These are phyloP conservation scores for Amaranthus palmeri DNA, from an alignment of 148 eudicot species.

Conservation along the genomic window DNA sequence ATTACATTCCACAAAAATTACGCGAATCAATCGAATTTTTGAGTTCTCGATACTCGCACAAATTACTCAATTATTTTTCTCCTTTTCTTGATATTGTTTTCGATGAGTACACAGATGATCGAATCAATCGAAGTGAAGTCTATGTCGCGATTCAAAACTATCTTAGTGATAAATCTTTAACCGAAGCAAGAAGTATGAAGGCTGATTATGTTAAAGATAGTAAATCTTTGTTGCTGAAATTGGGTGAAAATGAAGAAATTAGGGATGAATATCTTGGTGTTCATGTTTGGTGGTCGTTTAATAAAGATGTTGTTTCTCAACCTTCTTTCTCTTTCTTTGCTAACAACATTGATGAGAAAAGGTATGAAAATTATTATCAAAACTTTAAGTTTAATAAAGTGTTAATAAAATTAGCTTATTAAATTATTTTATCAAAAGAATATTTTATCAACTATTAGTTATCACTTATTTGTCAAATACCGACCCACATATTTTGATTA, in stretches of 20 bases:
- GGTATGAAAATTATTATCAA: slow-evolving; percentile 1
- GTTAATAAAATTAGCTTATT: too few relatives aligned
- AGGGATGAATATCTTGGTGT: slow-evolving; percentile 34
- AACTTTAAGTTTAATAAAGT: too few relatives aligned
- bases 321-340: background rate
- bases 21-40: slow-evolving; percentile 22
- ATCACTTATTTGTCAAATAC: too few relatives aligned
- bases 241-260: slow-evolving; percentile 43
- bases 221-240: slow-evolving; percentile 30
- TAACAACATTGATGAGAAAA: slow-evolving; percentile 20
- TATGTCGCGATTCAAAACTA: slow-evolving; percentile 34
- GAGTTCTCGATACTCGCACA: slow-evolving; percentile 12
- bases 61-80: slow-evolving; percentile 13
- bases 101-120: slow-evolving; percentile 26
- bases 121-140: slow-evolving; percentile 29
- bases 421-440: too few relatives aligned
- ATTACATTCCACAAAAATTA: slow-evolving; percentile 31
- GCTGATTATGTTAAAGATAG: slow-evolving; percentile 32
- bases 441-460: too few relatives aligned
- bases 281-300: slow-evolving; percentile 33
- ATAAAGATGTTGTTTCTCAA: background rate
- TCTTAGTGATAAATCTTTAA: slow-evolving; percentile 28
- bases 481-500: too few relatives aligned
- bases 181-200: slow-evolving; percentile 32
- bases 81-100: slow-evolving; percentile 38